Evolutionary conservation across 1,139 yeast genomes (phyloP).

Genomic region (Debaryomyces sp.): DNA sequence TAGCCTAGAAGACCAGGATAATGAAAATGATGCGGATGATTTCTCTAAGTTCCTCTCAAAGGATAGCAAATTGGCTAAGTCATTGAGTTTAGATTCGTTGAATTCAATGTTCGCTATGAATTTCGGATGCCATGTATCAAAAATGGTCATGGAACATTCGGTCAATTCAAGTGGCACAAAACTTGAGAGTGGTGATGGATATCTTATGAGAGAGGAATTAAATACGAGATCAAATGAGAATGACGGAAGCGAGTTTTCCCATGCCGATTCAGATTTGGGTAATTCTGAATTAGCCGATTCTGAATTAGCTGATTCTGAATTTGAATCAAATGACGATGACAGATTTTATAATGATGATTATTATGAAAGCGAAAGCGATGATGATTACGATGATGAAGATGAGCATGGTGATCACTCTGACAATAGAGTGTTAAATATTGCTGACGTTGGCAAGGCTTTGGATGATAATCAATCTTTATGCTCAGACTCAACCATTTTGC

Average conservation of each 20-base stretch:
- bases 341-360: conserved; percentile 18
- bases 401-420: neutral
- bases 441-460: conserved; percentile 5
- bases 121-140: conserved; percentile 46
- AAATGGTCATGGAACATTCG: conserved; percentile 37
- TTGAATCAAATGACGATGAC: conserved; percentile 36
- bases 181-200: conserved; percentile 14
- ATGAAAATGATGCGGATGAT: conserved; percentile 17
- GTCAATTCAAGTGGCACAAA: conserved; percentile 12
- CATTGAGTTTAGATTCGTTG: conserved; percentile 41
- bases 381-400: conserved; percentile 25
- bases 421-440: conserved; percentile 11
- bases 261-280: conserved; percentile 19
- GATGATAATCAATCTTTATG: conserved; percentile 15
- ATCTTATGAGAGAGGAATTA: conserved; percentile 15
- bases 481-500: conserved; percentile 16
- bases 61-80: conserved; percentile 27
- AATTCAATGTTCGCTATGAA: conserved; percentile 43
- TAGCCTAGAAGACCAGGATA: conserved; percentile 22
- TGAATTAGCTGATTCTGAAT: conserved; percentile 49
- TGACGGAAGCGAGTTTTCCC: neutral
- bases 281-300: conserved; percentile 31
- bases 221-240: conserved; percentile 6
- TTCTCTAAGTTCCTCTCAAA: conserved; percentile 8
- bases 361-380: conserved; percentile 22